Evolutionary conservation across 768 basidiomycete genomes (phyloP).

Genomic region (Harrya chromipes): DNA sequence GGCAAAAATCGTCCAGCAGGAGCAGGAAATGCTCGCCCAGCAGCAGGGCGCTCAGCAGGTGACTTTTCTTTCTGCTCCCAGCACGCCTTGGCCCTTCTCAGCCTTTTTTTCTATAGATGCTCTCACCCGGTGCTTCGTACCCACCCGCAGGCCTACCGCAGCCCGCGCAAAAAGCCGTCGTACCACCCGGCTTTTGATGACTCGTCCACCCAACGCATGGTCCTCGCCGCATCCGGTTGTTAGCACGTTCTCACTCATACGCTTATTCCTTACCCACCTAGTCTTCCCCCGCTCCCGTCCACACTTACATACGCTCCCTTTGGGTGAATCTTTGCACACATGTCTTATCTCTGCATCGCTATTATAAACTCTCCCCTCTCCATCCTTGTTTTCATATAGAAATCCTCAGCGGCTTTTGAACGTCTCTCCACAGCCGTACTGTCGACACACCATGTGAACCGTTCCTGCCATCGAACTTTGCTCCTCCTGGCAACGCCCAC

Average conservation of each 20-base stretch:
- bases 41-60: constrained; percentile 93
- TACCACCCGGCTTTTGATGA: constrained; percentile 81
- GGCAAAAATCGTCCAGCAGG: constrained; percentile 89
- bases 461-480: constrained; percentile 9
- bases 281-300: constrained; percentile 12
- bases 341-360: constrained; percentile 27
- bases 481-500: constrained; percentile 30
- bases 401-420: constrained; percentile 25
- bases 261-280: constrained; percentile 11
- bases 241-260: constrained; percentile 8
- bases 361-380: constrained; percentile 29
- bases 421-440: constrained; percentile 14
- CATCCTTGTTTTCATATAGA: constrained; percentile 17
- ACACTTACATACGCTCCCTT: constrained; percentile 7
- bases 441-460: constrained; percentile 20
- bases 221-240: neutral
- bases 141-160: constrained; percentile 43
- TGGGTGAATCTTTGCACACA: constrained; percentile 11
- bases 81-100: constrained; percentile 6
- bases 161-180: constrained; percentile 50
- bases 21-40: constrained; percentile 90
- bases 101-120: constrained; percentile 51
- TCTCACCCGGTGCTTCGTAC: constrained; percentile 58
- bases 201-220: neutral
- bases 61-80: constrained; percentile 22